phyloP scores from a whole-genome alignment of 2,329 filamentous ascomycete genomes.

The Hypomyces perniciosus region DNA sequence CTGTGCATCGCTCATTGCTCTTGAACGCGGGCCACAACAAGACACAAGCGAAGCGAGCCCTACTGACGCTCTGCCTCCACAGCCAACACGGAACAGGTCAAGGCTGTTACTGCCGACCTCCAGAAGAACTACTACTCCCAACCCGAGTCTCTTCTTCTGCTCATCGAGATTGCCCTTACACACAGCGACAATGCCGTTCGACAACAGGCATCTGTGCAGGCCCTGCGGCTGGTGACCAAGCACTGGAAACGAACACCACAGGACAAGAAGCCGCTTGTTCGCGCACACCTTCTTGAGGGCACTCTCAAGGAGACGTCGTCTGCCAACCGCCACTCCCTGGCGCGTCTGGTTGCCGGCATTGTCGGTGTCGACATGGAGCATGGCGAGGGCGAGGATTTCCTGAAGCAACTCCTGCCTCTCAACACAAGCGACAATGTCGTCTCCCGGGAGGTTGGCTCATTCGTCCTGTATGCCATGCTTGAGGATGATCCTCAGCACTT shows the following conservation, averaged over 20 bases:
- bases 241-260: conserved; percentile 74
- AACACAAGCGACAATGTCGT: conserved; percentile 67
- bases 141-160: conserved; percentile 74
- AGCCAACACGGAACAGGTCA: conserved; percentile 87
- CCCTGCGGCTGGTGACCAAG: conserved; percentile 72
- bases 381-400: conserved; percentile 76
- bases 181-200: conserved; percentile 68
- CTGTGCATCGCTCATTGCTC: not conserved
- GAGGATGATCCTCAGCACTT: conserved; percentile 84
- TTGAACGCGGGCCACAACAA: not conserved
- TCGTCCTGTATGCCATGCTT: conserved; percentile 86
- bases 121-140: conserved; percentile 91
- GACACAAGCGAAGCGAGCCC: not conserved
- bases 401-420: conserved; percentile 72
- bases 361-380: conserved; percentile 70
- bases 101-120: conserved; percentile 81
- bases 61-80: conserved; percentile 28
- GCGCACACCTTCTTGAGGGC: conserved; percentile 76
- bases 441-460: conserved; percentile 85
- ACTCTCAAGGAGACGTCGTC: conserved; percentile 73
- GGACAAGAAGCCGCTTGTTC: conserved; percentile 72
- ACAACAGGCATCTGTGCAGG: conserved; percentile 89
- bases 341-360: conserved; percentile 81
- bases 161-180: conserved; percentile 82
- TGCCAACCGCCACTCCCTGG: conserved; percentile 76